These are phyloP conservation scores for Ogataea pini DNA, from an alignment of 805 yeast species.

Conservation along the genomic window DNA sequence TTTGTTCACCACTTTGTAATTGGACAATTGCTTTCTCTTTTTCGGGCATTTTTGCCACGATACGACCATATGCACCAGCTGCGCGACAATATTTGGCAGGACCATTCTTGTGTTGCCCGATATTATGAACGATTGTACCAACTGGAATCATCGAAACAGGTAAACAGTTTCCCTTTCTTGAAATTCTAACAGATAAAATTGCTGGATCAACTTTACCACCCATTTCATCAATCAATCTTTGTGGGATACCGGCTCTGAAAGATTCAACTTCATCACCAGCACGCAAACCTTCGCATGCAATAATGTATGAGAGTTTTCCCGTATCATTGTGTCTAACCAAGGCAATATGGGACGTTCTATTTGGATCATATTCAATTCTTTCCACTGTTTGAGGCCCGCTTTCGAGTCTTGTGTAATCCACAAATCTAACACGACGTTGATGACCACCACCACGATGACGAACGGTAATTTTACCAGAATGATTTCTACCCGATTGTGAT, in stretches of 20 bases:
- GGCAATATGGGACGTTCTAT: slow-evolving; percentile 92
- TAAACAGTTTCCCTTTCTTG: slow-evolving; percentile 92
- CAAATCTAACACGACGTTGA: slow-evolving; percentile 78
- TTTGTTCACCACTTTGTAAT: slow-evolving; percentile 89
- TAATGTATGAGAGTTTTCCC: slow-evolving; percentile 69
- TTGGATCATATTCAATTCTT: slow-evolving; percentile 94
- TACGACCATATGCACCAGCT: slow-evolving; percentile 92
- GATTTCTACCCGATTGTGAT: slow-evolving; percentile 84
- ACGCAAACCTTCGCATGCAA: slow-evolving; percentile 91
- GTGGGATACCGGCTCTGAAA: slow-evolving; percentile 85
- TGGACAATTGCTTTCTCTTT: slow-evolving; percentile 73
- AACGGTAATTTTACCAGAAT: slow-evolving; percentile 83
- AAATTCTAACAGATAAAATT: slow-evolving; percentile 78
- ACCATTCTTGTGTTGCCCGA: slow-evolving; percentile 76
- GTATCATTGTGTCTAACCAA: slow-evolving; percentile 65
- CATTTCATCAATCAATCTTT: slow-evolving; percentile 73
- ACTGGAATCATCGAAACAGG: slow-evolving; percentile 93
- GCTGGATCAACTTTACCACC: slow-evolving; percentile 93
- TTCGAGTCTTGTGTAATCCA: slow-evolving; percentile 69
- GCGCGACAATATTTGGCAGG: slow-evolving; percentile 88
- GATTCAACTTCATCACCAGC: slow-evolving; percentile 90
- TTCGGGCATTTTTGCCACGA: slow-evolving; percentile 75
- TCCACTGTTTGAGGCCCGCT: slow-evolving; percentile 77
- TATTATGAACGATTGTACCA: slow-evolving; percentile 85
- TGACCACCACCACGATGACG: slow-evolving; percentile 98